Conservation (phyloP, 192 early-diverging fungal species). For the Rhizoclosmatium sp. region DNA sequence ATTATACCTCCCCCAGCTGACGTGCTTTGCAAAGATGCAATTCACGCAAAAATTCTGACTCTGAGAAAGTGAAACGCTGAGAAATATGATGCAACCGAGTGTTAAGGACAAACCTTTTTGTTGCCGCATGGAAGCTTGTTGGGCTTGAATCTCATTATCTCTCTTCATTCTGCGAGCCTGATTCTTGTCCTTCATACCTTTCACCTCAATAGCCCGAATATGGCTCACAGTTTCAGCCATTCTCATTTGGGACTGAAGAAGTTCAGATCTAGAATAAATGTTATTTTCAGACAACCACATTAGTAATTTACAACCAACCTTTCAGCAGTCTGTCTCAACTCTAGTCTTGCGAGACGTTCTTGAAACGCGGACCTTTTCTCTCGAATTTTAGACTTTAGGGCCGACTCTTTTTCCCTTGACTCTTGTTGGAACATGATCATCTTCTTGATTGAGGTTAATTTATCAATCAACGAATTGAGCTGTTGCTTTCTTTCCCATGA, state of each 20-base stretch:
- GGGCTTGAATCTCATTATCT: slow-evolving; percentile 33
- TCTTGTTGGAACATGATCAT: slow-evolving; percentile 40
- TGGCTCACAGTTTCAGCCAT: slow-evolving; percentile 29
- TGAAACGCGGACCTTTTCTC: slow-evolving; percentile 35
- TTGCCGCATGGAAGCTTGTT: slow-evolving; percentile 31
- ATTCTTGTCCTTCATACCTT: slow-evolving; percentile 31
- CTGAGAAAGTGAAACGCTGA: neutral
- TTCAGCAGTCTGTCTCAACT: slow-evolving; percentile 26
- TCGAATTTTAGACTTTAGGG: slow-evolving; percentile 23
- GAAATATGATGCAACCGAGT: neutral
- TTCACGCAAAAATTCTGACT: slow-evolving; percentile 35
- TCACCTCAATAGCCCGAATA: slow-evolving; percentile 30
- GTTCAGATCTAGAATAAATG: slow-evolving; percentile 22
- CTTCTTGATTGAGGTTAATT: slow-evolving; percentile 28
- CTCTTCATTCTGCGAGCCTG: slow-evolving; percentile 28
- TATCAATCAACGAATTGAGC: slow-evolving; percentile 35
- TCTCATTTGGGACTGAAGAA: slow-evolving; percentile 23
- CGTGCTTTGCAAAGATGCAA: slow-evolving; percentile 34
- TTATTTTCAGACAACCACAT: neutral
- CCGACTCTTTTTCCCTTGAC: slow-evolving; percentile 20
- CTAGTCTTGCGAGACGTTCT: slow-evolving; percentile 23
- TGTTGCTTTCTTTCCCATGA: slow-evolving; percentile 27
- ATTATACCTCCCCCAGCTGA: slow-evolving; percentile 27
- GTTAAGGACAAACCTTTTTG: slow-evolving; percentile 29
- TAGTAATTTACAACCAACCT: neutral